phyloP scores from a whole-genome alignment of 192 early-diverging fungal genomes.

The Entomortierella chlamydospora region DNA sequence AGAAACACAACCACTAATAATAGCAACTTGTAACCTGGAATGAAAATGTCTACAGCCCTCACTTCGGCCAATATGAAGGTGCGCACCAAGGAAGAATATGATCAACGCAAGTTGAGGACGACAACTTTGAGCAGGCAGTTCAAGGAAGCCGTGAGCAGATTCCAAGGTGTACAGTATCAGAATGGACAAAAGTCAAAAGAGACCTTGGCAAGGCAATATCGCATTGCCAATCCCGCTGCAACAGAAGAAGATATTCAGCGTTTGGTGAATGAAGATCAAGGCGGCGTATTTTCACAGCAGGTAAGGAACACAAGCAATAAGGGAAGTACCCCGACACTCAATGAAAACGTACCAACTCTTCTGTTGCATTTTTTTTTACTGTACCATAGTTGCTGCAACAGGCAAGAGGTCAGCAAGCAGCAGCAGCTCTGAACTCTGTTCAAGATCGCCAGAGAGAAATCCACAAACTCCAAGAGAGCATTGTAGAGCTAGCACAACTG shows the following conservation, averaged over 20 bases:
- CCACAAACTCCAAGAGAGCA: conserved; percentile 30
- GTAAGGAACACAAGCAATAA: not conserved
- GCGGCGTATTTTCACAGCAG: conserved; percentile 42
- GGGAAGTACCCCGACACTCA: too few relatives aligned
- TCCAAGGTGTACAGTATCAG: conserved; percentile 38
- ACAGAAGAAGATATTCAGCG: conserved; percentile 37
- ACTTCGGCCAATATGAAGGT: conserved; percentile 32
- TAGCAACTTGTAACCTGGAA: not conserved
- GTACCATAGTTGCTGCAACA: conserved; percentile 34
- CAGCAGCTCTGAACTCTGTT: conserved; percentile 31
- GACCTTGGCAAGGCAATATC: conserved; percentile 32
- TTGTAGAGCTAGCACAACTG: conserved; percentile 32
- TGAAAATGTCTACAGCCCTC: conserved; percentile 14
- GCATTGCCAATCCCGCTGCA: conserved; percentile 41
- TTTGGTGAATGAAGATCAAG: conserved; percentile 31
- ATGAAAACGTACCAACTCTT: too few relatives aligned
- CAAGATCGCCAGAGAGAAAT: conserved; percentile 42
- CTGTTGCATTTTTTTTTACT: not conserved
- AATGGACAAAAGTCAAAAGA: conserved; percentile 52
- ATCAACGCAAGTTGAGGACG: conserved; percentile 46
- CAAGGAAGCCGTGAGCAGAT: conserved; percentile 43
- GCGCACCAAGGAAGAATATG: conserved; percentile 42
- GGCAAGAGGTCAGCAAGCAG: conserved; percentile 38
- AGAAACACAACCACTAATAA: not conserved
- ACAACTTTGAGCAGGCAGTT: conserved; percentile 46